Conservation (phyloP, 768 basidiomycete genomes). For the Leccinum uliginosum region DNA sequence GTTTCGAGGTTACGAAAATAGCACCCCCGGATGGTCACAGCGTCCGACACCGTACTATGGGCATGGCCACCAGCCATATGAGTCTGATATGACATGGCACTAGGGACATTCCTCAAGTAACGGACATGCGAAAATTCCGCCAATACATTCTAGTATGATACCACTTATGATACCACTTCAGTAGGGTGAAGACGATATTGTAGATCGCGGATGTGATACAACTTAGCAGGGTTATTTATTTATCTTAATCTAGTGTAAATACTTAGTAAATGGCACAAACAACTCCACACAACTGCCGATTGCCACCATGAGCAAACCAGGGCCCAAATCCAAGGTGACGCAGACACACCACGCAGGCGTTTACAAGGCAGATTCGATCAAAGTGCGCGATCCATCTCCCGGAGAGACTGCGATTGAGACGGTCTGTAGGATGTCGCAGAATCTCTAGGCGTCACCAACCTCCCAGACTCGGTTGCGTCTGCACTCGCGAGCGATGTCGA, state of each 20-base stretch:
- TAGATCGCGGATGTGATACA: background rate
- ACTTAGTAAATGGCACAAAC: too few species aligned
- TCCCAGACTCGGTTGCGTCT: slow-evolving; percentile 77
- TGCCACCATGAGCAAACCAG: slow-evolving; percentile 37
- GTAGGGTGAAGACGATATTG: background rate
- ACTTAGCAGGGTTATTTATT: background rate
- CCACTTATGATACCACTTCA: background rate
- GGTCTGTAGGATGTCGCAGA: slow-evolving; percentile 81
- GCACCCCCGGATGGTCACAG: slow-evolving; percentile 6
- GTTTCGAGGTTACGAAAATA: slow-evolving; percentile 1
- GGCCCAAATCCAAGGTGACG: slow-evolving; percentile 42
- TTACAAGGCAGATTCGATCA: slow-evolving; percentile 60
- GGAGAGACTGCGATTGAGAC: slow-evolving; percentile 6
- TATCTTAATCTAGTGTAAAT: background rate
- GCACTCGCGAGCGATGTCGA: slow-evolving; percentile 94
- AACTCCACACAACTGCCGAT: background rate
- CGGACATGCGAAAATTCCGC: background rate
- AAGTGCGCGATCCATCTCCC: slow-evolving; percentile 37
- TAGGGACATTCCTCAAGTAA: background rate
- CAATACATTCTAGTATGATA: slow-evolving; percentile 5
- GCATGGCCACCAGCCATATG: slow-evolving; percentile 6
- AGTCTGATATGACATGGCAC: slow-evolving; percentile 1
- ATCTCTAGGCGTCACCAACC: slow-evolving; percentile 66
- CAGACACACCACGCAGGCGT: slow-evolving; percentile 54
- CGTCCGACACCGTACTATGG: background rate